Conservation (phyloP, 257 asterid species). For the Jasminum sambac region DNA sequence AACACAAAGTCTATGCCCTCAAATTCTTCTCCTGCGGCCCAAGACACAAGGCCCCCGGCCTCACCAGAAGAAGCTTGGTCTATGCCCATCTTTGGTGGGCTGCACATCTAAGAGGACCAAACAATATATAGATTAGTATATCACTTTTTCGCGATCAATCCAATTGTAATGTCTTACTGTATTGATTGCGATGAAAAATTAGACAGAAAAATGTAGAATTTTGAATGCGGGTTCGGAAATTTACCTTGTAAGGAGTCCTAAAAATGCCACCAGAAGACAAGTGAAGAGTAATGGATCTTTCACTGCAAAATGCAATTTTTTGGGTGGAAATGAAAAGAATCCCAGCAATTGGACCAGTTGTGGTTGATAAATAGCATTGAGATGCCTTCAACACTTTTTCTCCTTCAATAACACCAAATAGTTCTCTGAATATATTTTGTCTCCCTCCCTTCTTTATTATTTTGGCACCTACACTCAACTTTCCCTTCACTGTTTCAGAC, state of each 20-base stretch:
- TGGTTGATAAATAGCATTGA: conserved; percentile 83
- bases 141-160: no score
- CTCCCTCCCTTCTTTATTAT: conserved; percentile 76
- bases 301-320: conserved; percentile 75
- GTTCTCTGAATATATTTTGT: conserved; percentile 57
- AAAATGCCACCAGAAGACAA: conserved; percentile 42
- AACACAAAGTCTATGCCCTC: no score
- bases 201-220: not conserved
- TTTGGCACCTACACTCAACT: conserved; percentile 69
- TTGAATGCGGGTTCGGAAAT: not conserved
- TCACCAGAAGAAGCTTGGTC: no score
- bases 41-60: no score
- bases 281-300: conserved; percentile 57
- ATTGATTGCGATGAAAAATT: not conserved
- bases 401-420: conserved; percentile 52
- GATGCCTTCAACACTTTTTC: conserved; percentile 74
- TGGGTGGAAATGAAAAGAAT: conserved; percentile 66
- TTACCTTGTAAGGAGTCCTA: conserved; percentile 75
- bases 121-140: no score
- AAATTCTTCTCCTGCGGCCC: no score
- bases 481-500: conserved; percentile 82
- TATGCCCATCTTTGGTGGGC: no score
- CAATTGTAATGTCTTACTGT: no score
- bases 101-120: no score
- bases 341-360: conserved; percentile 92